A percentile compares a stretch with the other conserved stretches of the same genome.
Evolutionary conservation across 768 basidiomycete species (phyloP).

Genomic region (Psilocybe tampanensis): DNA sequence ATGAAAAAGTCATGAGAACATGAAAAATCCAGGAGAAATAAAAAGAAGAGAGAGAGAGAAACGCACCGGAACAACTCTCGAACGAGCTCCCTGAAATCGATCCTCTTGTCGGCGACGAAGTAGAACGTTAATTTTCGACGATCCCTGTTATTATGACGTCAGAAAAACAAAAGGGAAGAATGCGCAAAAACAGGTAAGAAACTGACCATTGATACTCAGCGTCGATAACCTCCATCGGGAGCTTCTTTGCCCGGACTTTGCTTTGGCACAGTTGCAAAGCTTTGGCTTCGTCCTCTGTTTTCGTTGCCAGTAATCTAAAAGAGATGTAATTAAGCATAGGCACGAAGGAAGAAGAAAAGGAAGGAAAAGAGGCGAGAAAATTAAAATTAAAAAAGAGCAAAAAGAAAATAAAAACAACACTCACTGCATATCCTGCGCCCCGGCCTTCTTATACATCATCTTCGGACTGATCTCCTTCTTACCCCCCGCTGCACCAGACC

Average conservation of each 20-base stretch:
- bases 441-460: slow-evolving; percentile 91
- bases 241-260: slow-evolving; percentile 90
- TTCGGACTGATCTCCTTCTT: slow-evolving; percentile 98
- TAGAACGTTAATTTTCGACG: slow-evolving; percentile 98
- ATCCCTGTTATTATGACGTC: slow-evolving; percentile 62
- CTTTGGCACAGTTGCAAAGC: slow-evolving; percentile 89
- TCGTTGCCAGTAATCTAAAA: slow-evolving; percentile 70
- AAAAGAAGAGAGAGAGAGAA: not conserved
- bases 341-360: not conserved
- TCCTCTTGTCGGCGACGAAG: slow-evolving; percentile 93
- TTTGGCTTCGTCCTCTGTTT: slow-evolving; percentile 89
- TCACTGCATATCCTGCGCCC: slow-evolving; percentile 76
- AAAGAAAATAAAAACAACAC: slow-evolving; percentile 23
- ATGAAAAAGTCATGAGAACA: not conserved
- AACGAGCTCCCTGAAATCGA: slow-evolving; percentile 96
- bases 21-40: not conserved
- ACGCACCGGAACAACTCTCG: slow-evolving; percentile 88
- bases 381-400: not conserved
- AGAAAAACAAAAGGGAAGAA: not conserved
- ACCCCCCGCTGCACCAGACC: slow-evolving; percentile 32
- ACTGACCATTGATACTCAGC: slow-evolving; percentile 97
- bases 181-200: not conserved
- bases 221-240: slow-evolving; percentile 98
- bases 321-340: not conserved
- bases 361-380: slow-evolving; percentile 8